Evolutionary conservation across 2,329 filamentous ascomycete genomes (phyloP).

Genomic region (Cladophialophora yegresii): DNA sequence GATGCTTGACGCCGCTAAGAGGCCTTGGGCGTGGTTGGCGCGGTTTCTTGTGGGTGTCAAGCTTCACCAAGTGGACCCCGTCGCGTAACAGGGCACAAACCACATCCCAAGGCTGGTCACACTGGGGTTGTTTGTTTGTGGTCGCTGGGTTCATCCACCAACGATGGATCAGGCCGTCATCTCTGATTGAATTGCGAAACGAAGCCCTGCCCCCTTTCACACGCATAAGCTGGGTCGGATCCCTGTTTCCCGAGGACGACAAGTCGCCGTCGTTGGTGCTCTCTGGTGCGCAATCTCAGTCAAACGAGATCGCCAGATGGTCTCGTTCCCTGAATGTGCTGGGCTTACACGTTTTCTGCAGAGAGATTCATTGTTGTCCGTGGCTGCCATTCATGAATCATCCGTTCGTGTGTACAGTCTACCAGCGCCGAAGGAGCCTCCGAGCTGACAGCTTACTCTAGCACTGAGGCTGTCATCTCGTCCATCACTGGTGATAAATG

Average conservation of each 20-base stretch:
- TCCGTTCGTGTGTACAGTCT: conserved; percentile 13
- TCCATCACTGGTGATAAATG: conserved; percentile 13
- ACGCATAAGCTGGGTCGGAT: conserved; percentile 13
- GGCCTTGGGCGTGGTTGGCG: conserved; percentile 2
- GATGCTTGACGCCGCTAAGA: conserved; percentile 24
- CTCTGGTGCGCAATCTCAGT: conserved; percentile 14
- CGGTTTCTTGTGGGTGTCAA: conserved; percentile 17
- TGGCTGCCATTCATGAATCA: conserved; percentile 1
- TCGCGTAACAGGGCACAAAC: conserved; percentile 26
- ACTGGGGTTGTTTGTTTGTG: conserved; percentile 6
- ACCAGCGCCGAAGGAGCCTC: neutral
- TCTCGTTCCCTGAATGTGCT: neutral
- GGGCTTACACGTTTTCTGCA: neutral
- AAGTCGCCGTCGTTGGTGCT: neutral
- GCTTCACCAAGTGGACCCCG: conserved; percentile 10
- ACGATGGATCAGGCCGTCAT: conserved; percentile 16
- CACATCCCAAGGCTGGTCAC: conserved; percentile 15
- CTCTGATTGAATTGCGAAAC: conserved; percentile 22
- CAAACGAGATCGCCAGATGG: conserved; percentile 15
- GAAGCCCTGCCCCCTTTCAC: conserved; percentile 10
- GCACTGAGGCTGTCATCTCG: conserved; percentile 10
- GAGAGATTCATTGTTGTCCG: neutral
- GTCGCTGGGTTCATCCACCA: conserved; percentile 25
- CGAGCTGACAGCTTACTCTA: conserved; percentile 19
- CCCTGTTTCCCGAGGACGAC: conserved; percentile 2